Conservation (phyloP, 257 asterid species). For the Anisodus tanguticus region DNA sequence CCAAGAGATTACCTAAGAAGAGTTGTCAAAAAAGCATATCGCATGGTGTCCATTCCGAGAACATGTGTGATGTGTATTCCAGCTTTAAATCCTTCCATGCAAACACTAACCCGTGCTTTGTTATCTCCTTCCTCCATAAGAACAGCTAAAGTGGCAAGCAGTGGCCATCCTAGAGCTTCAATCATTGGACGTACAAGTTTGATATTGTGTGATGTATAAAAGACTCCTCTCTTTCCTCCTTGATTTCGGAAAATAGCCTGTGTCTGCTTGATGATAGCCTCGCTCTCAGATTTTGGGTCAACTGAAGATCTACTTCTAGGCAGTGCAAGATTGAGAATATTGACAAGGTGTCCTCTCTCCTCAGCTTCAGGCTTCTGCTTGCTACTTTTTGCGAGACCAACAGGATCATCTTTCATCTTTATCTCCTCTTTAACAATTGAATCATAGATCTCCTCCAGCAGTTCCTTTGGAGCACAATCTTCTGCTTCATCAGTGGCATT, state of each 20-base stretch:
- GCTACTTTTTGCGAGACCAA: slow-evolving; percentile 58
- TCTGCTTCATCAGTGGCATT: slow-evolving; percentile 80
- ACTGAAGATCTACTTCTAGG: slow-evolving; percentile 73
- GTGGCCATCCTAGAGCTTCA: slow-evolving; percentile 98
- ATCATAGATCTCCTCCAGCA: slow-evolving; percentile 94
- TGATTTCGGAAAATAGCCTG: slow-evolving; percentile 80
- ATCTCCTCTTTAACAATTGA: slow-evolving; percentile 94
- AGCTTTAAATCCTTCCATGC: slow-evolving; percentile 98
- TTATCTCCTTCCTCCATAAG: slow-evolving; percentile 98
- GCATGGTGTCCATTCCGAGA: slow-evolving; percentile 99
- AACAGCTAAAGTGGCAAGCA: slow-evolving; percentile 97
- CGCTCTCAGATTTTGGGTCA: slow-evolving; percentile 85
- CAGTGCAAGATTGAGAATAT: slow-evolving; percentile 91
- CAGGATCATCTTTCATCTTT: slow-evolving; percentile 90
- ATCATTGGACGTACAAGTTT: slow-evolving; percentile 96
- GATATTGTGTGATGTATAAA: slow-evolving; percentile 83
- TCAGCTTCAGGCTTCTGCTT: slow-evolving; percentile 81
- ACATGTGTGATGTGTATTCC: slow-evolving; percentile 95
- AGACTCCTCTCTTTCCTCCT: slow-evolving; percentile 86
- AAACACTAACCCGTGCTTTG: slow-evolving; percentile 82
- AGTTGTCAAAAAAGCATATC: slow-evolving; percentile 93
- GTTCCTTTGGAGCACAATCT: slow-evolving; percentile 92
- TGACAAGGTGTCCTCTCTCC: slow-evolving; percentile 80
- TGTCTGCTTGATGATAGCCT: slow-evolving; percentile 81
- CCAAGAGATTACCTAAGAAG: slow-evolving; percentile 71